Conservation (phyloP, 768 basidiomycete genomes). For the Serendipita indica region DNA sequence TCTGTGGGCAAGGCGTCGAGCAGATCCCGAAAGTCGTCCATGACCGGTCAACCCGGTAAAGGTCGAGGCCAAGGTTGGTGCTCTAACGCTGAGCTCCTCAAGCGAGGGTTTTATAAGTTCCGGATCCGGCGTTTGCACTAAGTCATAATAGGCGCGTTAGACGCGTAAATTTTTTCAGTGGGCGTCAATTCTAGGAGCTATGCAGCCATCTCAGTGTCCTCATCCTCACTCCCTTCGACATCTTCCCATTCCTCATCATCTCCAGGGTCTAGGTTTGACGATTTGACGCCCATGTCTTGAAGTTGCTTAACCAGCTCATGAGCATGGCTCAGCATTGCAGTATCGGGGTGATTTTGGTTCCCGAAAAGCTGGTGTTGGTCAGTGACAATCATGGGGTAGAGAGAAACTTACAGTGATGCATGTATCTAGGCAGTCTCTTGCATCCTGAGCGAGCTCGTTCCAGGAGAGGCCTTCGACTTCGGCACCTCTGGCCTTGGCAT, state of each 20-base stretch:
- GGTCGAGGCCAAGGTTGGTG: too few relatives aligned
- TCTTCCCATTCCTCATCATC: constrained; percentile 35
- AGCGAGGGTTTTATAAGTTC: too few relatives aligned
- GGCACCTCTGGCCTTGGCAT: constrained; percentile 41
- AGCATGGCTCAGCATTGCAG: constrained; percentile 59
- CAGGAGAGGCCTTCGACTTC: constrained; percentile 31
- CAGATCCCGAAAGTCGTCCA: not conserved
- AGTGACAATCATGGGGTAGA: not conserved
- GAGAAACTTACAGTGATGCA: constrained; percentile 49
- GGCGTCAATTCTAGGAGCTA: too few relatives aligned
- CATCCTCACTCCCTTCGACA: constrained; percentile 31
- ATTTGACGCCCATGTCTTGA: constrained; percentile 47
- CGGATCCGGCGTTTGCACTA: too few relatives aligned
- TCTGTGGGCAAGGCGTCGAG: not conserved
- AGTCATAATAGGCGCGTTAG: too few relatives aligned
- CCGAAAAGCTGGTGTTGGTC: constrained; percentile 2
- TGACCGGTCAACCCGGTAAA: too few relatives aligned
- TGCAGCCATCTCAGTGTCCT: constrained; percentile 30
- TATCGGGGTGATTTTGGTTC: constrained; percentile 59
- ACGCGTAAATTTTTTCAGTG: too few relatives aligned
- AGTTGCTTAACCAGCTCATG: constrained; percentile 56
- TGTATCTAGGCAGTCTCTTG: constrained; percentile 69
- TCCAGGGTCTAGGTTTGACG: constrained; percentile 41
- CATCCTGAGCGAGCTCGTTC: constrained; percentile 65
- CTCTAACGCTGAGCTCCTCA: too few relatives aligned